These are phyloP conservation scores for Dactylellina haptotyla DNA, from an alignment of 2,329 filamentous ascomycete genomes.

Conservation along the genomic window DNA sequence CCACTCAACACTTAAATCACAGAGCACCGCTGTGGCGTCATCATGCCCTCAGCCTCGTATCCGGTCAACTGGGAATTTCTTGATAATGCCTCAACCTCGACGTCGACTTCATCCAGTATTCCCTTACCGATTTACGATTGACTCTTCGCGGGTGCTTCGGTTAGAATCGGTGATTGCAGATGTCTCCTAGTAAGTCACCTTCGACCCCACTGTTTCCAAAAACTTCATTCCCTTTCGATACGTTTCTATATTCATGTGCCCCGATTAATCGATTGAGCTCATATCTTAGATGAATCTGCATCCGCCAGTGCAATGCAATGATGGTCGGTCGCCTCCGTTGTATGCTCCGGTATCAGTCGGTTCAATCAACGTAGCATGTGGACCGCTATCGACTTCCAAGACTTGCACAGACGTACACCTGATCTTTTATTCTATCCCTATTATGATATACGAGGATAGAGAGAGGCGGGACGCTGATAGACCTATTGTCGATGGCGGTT, in stretches of 20 bases:
- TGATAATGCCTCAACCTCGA: slow-evolving; percentile 4
- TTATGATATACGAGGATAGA: slow-evolving; percentile 1
- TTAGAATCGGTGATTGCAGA: slow-evolving; percentile 22
- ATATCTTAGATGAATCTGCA: too few species aligned
- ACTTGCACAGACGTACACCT: slow-evolving; percentile 24
- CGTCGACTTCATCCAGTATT: neutral
- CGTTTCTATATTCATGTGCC: too few species aligned
- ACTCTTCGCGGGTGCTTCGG: neutral
- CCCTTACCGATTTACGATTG: neutral
- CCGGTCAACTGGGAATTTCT: neutral
- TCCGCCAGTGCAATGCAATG: too few species aligned
- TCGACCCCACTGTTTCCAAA: too few species aligned
- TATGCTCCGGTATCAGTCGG: neutral
- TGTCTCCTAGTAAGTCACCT: too few species aligned
- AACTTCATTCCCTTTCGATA: too few species aligned
- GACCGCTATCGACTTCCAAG: neutral
- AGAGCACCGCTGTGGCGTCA: slow-evolving; percentile 5
- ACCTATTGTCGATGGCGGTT: slow-evolving; percentile 10
- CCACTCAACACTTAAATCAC: slow-evolving; percentile 29
- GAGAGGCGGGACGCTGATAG: slow-evolving; percentile 24
- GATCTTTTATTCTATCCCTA: slow-evolving; percentile 26
- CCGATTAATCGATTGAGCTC: too few species aligned
- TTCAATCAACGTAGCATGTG: neutral
- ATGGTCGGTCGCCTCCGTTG: too few species aligned
- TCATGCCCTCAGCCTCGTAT: neutral